Percentiles rank a stretch among this genome's conserved stretches.
Evolutionary conservation across 176 grass and related monocot genomes (phyloP).

Genomic region (Rhynchospora tenuis): DNA sequence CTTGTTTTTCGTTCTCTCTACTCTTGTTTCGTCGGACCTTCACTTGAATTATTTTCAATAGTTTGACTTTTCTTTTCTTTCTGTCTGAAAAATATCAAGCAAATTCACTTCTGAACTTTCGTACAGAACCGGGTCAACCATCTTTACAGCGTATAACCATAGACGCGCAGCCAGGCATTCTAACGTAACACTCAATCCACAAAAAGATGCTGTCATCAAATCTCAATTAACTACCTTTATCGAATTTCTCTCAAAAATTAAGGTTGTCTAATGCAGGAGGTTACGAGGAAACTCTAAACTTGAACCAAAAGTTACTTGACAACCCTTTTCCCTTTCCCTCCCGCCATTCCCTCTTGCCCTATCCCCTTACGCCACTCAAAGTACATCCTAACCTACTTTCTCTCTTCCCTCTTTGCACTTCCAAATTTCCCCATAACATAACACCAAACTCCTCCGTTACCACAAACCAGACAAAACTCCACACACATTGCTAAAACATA

Average conservation of each 20-base stretch:
- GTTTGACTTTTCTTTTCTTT: background rate
- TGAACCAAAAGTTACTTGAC: conserved; percentile 8
- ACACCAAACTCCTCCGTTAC: background rate
- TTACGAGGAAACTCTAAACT: background rate
- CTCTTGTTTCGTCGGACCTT: background rate
- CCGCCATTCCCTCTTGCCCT: conserved; percentile 9
- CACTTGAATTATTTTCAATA: background rate
- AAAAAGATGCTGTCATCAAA: background rate
- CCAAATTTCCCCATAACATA: background rate
- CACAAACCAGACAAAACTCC: background rate
- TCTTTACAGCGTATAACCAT: conserved; percentile 15
- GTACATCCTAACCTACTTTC: background rate
- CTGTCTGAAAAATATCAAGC: background rate
- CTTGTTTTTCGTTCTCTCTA: background rate
- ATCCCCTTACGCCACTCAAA: conserved; percentile 22
- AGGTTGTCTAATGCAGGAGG: background rate
- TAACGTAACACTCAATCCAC: background rate
- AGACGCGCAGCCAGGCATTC: background rate
- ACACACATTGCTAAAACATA: background rate
- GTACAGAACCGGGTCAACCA: background rate
- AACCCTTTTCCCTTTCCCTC: conserved; percentile 6
- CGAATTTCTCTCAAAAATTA: background rate
- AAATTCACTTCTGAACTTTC: background rate
- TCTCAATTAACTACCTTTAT: no score
- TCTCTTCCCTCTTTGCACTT: background rate